Conservation (phyloP, 1,139 yeast species). For the Sugiyamaella novakii region DNA sequence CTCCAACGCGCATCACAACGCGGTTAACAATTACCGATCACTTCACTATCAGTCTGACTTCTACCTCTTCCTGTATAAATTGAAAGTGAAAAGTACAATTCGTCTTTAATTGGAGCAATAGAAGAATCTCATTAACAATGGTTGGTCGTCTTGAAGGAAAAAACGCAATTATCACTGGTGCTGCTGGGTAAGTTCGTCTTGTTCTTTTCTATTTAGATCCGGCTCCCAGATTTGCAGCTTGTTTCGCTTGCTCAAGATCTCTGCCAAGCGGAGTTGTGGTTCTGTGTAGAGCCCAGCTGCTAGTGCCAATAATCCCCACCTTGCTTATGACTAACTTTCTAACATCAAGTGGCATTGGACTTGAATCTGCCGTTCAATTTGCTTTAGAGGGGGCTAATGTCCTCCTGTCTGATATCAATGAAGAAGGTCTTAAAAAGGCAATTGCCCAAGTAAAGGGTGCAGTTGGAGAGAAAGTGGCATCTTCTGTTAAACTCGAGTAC, state of each 20-base stretch:
- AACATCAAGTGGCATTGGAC: slow-evolving; percentile 42
- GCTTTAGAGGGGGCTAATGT: slow-evolving; percentile 51
- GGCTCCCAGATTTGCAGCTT: too few species aligned
- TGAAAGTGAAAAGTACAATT: too few species aligned
- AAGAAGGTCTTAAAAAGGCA: slow-evolving; percentile 38
- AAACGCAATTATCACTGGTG: slow-evolving; percentile 63
- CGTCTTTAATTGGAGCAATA: too few species aligned
- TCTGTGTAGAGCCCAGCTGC: neutral
- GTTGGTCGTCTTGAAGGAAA: slow-evolving; percentile 54
- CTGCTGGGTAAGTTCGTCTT: slow-evolving; percentile 52
- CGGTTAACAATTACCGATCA: too few species aligned
- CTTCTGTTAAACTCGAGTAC: slow-evolving; percentile 34
- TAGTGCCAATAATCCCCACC: too few species aligned
- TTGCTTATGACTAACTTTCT: too few species aligned
- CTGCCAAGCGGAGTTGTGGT: neutral
- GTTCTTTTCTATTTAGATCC: neutral
- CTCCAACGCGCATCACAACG: too few species aligned
- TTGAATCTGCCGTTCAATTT: slow-evolving; percentile 45
- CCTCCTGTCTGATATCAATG: slow-evolving; percentile 61
- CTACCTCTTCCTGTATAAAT: too few species aligned
- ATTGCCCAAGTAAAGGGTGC: slow-evolving; percentile 35
- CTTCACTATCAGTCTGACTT: too few species aligned
- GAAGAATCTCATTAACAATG: too few species aligned
- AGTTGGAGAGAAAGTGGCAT: slow-evolving; percentile 27
- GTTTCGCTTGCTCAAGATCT: too few species aligned